phyloP scores from a whole-genome alignment of 2,329 filamentous ascomycete genomes.

The Clarireedia sp. region DNA sequence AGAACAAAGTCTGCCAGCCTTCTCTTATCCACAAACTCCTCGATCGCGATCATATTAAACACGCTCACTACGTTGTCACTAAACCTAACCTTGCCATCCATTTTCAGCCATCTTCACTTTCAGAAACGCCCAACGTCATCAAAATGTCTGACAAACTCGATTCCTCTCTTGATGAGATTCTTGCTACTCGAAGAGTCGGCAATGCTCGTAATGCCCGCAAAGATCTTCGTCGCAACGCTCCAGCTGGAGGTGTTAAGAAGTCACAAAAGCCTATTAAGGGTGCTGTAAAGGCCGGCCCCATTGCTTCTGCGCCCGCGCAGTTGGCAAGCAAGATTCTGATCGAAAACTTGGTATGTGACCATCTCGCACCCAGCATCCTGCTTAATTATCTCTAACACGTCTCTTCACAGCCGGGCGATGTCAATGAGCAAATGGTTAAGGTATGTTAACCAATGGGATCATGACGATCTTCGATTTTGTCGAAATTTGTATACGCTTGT shows the following conservation, averaged over 20 bases:
- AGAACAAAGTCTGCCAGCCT: conserved; percentile 25
- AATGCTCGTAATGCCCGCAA: conserved; percentile 32
- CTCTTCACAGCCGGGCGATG: conserved; percentile 71
- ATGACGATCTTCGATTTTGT: conserved; percentile 59
- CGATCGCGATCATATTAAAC: conserved; percentile 15
- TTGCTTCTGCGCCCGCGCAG: conserved; percentile 51
- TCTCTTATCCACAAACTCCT: conserved; percentile 16
- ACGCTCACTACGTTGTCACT: conserved; percentile 23
- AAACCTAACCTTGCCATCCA: conserved; percentile 27
- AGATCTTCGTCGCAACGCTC: conserved; percentile 46
- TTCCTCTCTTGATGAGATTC: conserved; percentile 94
- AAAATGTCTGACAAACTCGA: conserved; percentile 93
- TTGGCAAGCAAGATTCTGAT: conserved; percentile 75
- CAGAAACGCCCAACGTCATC: conserved; percentile 25
- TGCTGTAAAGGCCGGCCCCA: conserved; percentile 53
- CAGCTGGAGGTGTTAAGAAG: conserved; percentile 80
- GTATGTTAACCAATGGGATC: conserved; percentile 93
- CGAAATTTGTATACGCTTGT: conserved; percentile 48
- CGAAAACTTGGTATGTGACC: conserved; percentile 81
- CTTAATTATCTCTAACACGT: conserved; percentile 7
- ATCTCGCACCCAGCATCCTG: neutral
- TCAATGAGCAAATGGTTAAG: conserved; percentile 97
- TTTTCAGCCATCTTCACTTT: conserved; percentile 20
- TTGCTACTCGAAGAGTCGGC: conserved; percentile 49
- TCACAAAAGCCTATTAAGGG: conserved; percentile 55